Evolutionary conservation across 2,329 filamentous ascomycete genomes (phyloP), one percentile per base, ranked within the genome.

Genomic region (Colletotrichum sp.): DNA sequence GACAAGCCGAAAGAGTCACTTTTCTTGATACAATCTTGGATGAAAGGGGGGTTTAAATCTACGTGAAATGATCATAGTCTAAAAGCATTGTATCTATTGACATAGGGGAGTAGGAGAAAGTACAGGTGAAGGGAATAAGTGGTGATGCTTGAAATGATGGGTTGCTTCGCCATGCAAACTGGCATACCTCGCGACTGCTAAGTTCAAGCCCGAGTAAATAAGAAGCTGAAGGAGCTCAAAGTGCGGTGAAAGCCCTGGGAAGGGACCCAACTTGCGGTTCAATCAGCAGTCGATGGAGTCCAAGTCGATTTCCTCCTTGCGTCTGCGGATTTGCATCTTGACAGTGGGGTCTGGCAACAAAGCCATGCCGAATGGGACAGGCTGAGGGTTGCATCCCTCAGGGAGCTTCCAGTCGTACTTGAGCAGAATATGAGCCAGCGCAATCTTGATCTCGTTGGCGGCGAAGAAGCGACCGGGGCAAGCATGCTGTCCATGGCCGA

Each of bases 381-480:
- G 10, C 22, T 75, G 24, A 0, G 63, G 69, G 15, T 55, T 55
- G 1, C 4, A 68, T 8, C 68, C 73, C 1, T 55, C 67, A 1
- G 68, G 36, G 4, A 77, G 68, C 57, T 77, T 77, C 77, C 75
- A 79, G 32, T 85, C 84, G 75, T 83, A 85, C 72, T 81, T 81
- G 64, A 80, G 70, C 24, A 85, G 52, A 6, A 85, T 16, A 59
- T 82, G 80, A 69, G 79, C 78, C 52, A 84, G 60, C n/a, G 81
- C 44, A 34, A 85, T 78, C 79, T 86, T 85, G 32, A 86, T 80
- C 78, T 85, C 81, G 70, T 83, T 82, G 12, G 79, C 80, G 2
- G 84, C 84, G 78, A 85, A 85, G 76, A 84, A 85, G 13, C 84
- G 77, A 1, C 85, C 85, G 2, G 85, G 85, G 75, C 84, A 86